Conservation (phyloP, 2,329 filamentous ascomycete genomes). For the Trichophyton schoenleinii region DNA sequence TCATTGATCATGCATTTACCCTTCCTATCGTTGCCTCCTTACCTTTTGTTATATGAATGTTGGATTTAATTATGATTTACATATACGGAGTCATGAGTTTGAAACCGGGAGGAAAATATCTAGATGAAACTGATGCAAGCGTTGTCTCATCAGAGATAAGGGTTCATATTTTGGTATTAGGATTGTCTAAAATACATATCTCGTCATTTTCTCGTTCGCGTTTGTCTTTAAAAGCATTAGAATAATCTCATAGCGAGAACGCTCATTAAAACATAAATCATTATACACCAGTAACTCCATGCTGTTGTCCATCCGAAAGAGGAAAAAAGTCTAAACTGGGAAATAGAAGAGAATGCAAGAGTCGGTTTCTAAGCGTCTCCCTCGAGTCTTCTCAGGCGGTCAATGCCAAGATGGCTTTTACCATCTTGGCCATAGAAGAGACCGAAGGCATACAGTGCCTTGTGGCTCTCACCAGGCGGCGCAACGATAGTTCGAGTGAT, state of each 20-base stretch:
- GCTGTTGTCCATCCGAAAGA: not conserved
- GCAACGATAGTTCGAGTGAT: slow-evolving; percentile 52
- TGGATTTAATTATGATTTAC: not conserved
- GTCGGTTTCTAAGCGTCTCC: slow-evolving; percentile 23
- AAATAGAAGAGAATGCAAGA: not conserved
- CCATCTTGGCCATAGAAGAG: slow-evolving; percentile 47
- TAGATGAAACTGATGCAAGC: too few species aligned
- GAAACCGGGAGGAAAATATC: not conserved
- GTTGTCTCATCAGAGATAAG: not conserved
- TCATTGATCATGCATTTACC: not conserved
- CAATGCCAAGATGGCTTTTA: slow-evolving; percentile 47
- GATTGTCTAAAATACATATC: not conserved
- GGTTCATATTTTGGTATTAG: not conserved
- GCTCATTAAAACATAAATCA: not conserved
- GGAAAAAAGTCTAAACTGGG: not conserved
- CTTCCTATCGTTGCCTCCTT: not conserved
- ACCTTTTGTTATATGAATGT: not conserved
- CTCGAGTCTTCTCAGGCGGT: slow-evolving; percentile 38
- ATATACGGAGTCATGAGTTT: not conserved
- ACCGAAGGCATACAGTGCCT: slow-evolving; percentile 44
- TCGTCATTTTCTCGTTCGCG: not conserved
- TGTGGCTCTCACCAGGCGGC: slow-evolving; percentile 26
- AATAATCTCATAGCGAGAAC: not conserved
- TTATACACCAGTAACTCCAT: not conserved
- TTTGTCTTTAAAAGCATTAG: not conserved